Percentiles rank a stretch among this genome's conserved stretches.
phyloP scores from a whole-genome alignment of 495 filamentous ascomycete genomes.

The Penicillium goetzii region DNA sequence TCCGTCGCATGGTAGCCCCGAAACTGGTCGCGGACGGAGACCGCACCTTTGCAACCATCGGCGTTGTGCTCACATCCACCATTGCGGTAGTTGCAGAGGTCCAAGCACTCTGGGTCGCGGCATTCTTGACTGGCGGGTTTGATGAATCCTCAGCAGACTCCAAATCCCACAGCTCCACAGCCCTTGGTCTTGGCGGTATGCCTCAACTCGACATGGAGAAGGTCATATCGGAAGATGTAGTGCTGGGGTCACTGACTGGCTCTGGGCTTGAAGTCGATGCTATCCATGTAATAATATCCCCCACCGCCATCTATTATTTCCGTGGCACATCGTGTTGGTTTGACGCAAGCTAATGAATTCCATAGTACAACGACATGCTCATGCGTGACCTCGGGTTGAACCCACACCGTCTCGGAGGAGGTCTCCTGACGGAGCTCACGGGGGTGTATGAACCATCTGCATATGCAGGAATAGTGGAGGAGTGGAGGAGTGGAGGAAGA shows the following conservation, averaged over 20 bases:
- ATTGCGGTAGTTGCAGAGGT: slow-evolving; percentile 61
- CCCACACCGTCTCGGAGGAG: slow-evolving; percentile 34
- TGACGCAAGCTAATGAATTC: not conserved
- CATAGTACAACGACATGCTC: slow-evolving; percentile 39
- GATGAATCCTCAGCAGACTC: slow-evolving; percentile 10
- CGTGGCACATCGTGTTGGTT: too few species aligned
- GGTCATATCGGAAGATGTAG: slow-evolving; percentile 34
- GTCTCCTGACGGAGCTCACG: slow-evolving; percentile 28
- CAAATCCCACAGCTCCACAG: not conserved
- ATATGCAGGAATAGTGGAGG: slow-evolving; percentile 38
- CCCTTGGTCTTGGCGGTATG: slow-evolving; percentile 14
- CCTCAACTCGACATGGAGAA: slow-evolving; percentile 19
- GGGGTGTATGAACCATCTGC: slow-evolving; percentile 35
- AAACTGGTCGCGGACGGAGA: slow-evolving; percentile 52
- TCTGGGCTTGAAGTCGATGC: slow-evolving; percentile 34
- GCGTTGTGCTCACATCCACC: slow-evolving; percentile 58
- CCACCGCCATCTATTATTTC: too few species aligned
- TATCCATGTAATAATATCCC: slow-evolving; percentile 29
- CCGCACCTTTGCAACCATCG: slow-evolving; percentile 65
- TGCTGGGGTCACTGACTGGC: slow-evolving; percentile 32
- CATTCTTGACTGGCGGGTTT: slow-evolving; percentile 50
- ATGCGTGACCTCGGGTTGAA: slow-evolving; percentile 37
- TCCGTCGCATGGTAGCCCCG: slow-evolving; percentile 62
- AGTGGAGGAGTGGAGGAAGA: slow-evolving; percentile 37
- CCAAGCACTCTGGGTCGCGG: slow-evolving; percentile 70